Conservation (phyloP, 441 rosid genomes). For the Corymbia citriodora region DNA sequence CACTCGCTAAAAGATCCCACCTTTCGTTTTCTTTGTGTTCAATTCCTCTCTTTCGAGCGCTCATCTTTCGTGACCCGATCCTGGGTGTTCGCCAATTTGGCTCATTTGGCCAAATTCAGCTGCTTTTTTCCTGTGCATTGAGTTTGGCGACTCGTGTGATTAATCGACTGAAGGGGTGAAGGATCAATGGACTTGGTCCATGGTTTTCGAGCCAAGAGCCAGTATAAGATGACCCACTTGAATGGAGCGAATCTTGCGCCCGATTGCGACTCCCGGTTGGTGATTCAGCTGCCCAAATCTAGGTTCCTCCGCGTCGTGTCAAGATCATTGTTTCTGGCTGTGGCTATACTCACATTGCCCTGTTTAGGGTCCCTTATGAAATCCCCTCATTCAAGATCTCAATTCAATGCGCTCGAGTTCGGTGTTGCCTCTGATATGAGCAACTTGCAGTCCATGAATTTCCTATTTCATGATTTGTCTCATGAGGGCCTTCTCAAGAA, state of each 20-base stretch:
- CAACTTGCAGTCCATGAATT: conserved; percentile 20
- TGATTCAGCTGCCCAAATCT: conserved; percentile 35
- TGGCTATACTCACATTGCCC: conserved; percentile 28
- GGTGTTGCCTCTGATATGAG: conserved; percentile 7
- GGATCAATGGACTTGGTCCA: conserved; percentile 16
- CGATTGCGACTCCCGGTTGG: conserved; percentile 22
- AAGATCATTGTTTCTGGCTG: conserved; percentile 34
- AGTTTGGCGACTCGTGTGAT: not conserved
- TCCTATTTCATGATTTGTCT: conserved; percentile 25
- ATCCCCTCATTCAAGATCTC: conserved; percentile 5
- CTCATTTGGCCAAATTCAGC: not conserved
- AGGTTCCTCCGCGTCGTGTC: conserved; percentile 29
- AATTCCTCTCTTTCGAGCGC: not conserved
- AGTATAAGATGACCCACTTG: conserved; percentile 5
- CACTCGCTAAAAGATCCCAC: conserved; percentile 16
- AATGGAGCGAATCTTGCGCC: conserved; percentile 7
- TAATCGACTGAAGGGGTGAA: not conserved
- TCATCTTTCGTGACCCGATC: not conserved
- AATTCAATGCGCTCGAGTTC: not conserved
- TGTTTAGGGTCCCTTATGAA: conserved; percentile 20
- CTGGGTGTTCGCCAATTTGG: conserved; percentile 11
- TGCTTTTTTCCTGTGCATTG: not conserved
- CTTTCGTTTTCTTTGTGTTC: not conserved
- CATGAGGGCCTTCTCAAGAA: conserved; percentile 32
- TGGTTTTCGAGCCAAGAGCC: conserved; percentile 11